Conservation (phyloP, 2,329 filamentous ascomycete genomes). For the Gnomoniopsis sp. region DNA sequence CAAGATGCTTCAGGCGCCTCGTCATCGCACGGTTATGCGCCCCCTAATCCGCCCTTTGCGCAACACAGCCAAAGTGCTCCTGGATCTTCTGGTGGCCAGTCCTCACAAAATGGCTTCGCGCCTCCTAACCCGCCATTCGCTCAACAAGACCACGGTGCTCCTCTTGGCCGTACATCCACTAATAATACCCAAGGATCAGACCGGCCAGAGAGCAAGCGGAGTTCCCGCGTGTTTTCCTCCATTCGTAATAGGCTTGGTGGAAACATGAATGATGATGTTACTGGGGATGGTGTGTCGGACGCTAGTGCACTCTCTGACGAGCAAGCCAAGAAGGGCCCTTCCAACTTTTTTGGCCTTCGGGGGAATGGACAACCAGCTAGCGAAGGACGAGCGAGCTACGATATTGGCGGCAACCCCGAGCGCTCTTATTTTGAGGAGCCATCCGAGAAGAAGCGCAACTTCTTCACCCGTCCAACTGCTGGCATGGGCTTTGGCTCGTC, state of each 20-base stretch:
- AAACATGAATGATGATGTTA: conserved; percentile 29
- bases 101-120: conserved; percentile 18
- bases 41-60: conserved; percentile 19
- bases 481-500: conserved; percentile 4
- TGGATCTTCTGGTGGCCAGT: conserved; percentile 5
- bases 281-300: conserved; percentile 39
- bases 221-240: conserved; percentile 49
- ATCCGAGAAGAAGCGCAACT: conserved; percentile 23
- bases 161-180: conserved; percentile 16
- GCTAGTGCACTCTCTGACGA: conserved; percentile 39
- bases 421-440: conserved; percentile 16
- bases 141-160: conserved; percentile 15
- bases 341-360: conserved; percentile 36
- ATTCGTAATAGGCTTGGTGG: conserved; percentile 42
- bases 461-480: conserved; percentile 27
- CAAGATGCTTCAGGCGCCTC: conserved; percentile 9
- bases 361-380: conserved; percentile 18
- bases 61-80: conserved; percentile 12
- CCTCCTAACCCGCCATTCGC: conserved; percentile 19
- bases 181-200: conserved; percentile 25
- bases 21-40: conserved; percentile 16
- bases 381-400: conserved; percentile 26
- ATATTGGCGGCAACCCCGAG: conserved; percentile 21
- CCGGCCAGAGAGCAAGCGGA: conserved; percentile 32
- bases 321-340: conserved; percentile 33